Evolutionary conservation across 495 filamentous ascomycete species (phyloP).

Genomic region (Xylaria bambusicola): DNA sequence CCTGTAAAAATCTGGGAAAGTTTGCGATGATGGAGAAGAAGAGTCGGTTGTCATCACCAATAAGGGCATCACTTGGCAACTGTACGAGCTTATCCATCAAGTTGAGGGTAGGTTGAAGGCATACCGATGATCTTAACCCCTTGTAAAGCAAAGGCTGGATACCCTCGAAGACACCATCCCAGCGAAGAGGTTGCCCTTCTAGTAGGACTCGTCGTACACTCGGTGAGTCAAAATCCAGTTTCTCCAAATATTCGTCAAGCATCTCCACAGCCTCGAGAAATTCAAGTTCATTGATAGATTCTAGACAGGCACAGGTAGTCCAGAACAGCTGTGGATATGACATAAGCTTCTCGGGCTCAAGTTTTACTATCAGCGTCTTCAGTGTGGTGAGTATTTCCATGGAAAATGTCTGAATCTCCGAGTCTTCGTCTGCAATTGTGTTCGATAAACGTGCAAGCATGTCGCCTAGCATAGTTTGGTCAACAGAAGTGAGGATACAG

Average conservation of each 20-base stretch:
- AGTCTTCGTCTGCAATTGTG: conserved; percentile 89
- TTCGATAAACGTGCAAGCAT: conserved; percentile 94
- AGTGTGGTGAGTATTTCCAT: conserved; percentile 96
- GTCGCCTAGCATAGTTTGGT: conserved; percentile 90
- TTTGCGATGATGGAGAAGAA: conserved; percentile 87
- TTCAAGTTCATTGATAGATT: conserved; percentile 93
- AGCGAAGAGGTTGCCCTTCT: conserved; percentile 77
- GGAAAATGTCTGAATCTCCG: conserved; percentile 91
- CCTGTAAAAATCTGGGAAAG: conserved; percentile 80
- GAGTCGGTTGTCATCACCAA: conserved; percentile 78
- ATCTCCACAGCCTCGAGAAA: conserved; percentile 89
- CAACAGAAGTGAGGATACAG: conserved; percentile 84
- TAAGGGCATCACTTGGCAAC: conserved; percentile 76
- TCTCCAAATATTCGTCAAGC: conserved; percentile 83
- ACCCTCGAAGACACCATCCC: conserved; percentile 89
- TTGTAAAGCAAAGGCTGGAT: conserved; percentile 86
- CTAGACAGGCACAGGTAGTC: conserved; percentile 93
- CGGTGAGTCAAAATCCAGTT: conserved; percentile 76
- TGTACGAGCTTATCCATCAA: conserved; percentile 75
- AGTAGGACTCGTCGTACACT: conserved; percentile 67
- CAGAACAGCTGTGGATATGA: conserved; percentile 94
- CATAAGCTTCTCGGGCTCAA: conserved; percentile 76
- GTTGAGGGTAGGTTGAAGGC: conserved; percentile 72
- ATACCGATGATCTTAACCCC: conserved; percentile 83
- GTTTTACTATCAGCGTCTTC: conserved; percentile 81